Conservation (phyloP, 2,329 filamentous ascomycete genomes). For the Zelopaecilomyces penicillatus region DNA sequence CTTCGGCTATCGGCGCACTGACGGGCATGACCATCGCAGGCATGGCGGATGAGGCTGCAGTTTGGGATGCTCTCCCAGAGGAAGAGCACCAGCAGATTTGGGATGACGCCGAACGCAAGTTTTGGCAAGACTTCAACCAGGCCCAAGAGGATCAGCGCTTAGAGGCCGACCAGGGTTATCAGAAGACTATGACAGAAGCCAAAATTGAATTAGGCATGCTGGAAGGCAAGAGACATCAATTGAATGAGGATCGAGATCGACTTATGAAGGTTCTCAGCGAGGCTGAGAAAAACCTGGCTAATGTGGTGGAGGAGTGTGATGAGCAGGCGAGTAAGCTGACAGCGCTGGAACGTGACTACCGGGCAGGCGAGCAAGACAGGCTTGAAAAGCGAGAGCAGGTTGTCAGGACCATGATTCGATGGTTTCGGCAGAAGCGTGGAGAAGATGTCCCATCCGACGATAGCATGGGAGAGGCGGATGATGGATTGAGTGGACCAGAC, state of each 20-base stretch:
- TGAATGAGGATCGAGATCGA: constrained; percentile 19
- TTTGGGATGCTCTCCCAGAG: constrained; percentile 21
- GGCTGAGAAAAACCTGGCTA: constrained; percentile 30
- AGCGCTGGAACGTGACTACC: constrained; percentile 24
- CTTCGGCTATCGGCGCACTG: too few relatives aligned
- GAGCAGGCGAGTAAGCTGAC: constrained; percentile 26
- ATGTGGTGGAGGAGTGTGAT: constrained; percentile 20
- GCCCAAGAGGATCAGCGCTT: constrained; percentile 16
- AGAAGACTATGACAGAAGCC: constrained; percentile 16
- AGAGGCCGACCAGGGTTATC: constrained; percentile 18
- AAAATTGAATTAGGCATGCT: constrained; percentile 22
- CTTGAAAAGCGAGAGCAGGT: constrained; percentile 21
- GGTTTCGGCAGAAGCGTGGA: constrained; percentile 24
- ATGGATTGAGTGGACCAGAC: constrained; percentile 1
- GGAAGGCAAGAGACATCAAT: constrained; percentile 18
- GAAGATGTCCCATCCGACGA: constrained; percentile 12
- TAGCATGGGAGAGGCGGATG: constrained; percentile 2
- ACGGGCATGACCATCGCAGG: neutral
- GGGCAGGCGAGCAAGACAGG: constrained; percentile 18
- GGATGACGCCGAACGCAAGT: constrained; percentile 27
- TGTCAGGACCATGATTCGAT: constrained; percentile 23
- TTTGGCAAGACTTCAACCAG: constrained; percentile 22
- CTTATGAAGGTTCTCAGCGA: constrained; percentile 23
- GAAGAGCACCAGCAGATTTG: constrained; percentile 26
- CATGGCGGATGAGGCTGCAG: constrained; percentile 12